These are phyloP conservation scores for Ogataea nitratoaversa DNA, from an alignment of 805 yeast species.

Conservation along the genomic window DNA sequence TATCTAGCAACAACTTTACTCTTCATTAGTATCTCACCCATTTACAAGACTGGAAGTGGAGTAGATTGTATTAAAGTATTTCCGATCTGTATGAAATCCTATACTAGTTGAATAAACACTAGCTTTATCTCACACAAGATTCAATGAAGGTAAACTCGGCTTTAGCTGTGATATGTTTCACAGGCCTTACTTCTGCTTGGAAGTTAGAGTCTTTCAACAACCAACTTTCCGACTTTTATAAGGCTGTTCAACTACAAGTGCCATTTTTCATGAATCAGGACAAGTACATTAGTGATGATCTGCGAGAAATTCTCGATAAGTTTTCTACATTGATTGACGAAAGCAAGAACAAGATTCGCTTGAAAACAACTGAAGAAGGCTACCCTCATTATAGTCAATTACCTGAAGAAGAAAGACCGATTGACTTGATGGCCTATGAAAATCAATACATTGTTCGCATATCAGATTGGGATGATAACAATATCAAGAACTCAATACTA, in stretches of 20 bases:
- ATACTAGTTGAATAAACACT: too few species aligned
- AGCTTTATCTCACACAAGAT: too few species aligned
- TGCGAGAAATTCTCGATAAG: not conserved
- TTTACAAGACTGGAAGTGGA: too few species aligned
- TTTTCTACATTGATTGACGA: not conserved
- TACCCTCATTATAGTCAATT: slow-evolving; percentile 31
- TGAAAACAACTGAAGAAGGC: not conserved
- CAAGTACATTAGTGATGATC: not conserved
- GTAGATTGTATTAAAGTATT: too few species aligned
- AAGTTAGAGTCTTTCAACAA: not conserved
- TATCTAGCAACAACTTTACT: too few species aligned
- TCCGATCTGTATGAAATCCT: too few species aligned
- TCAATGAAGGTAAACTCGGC: not conserved
- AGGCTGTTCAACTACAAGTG: not conserved
- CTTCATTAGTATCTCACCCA: too few species aligned
- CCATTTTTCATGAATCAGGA: not conserved
- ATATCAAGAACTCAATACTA: slow-evolving; percentile 20
- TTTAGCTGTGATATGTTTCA: not conserved
- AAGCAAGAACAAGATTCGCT: not conserved
- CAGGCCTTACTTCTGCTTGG: slow-evolving; percentile 1
- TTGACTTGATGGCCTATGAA: slow-evolving; percentile 37
- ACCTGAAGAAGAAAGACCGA: slow-evolving; percentile 31
- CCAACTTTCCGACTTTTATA: not conserved
- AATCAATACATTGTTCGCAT: slow-evolving; percentile 45
- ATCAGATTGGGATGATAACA: slow-evolving; percentile 22